These are phyloP conservation scores for Stygiomarasmius scandens DNA, from an alignment of 1,284 basidiomycete species.

Conservation along the genomic window DNA sequence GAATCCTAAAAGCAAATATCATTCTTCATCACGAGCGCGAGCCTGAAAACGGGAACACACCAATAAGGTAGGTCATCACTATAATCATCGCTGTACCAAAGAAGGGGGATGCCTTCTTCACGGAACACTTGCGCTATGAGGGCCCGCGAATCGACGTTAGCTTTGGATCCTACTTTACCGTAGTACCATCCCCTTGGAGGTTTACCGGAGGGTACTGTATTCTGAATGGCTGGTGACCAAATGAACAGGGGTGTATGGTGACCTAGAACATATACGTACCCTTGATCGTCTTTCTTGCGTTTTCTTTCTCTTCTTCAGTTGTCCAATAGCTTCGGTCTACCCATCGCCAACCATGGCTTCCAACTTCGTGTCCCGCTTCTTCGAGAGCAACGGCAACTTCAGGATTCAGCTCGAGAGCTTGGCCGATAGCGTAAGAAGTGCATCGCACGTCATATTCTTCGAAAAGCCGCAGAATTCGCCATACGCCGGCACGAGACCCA, in stretches of 20 bases:
- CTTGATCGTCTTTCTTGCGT: conserved; percentile 9
- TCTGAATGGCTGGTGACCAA: background rate
- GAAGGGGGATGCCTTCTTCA: conserved; percentile 11
- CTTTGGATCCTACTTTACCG: conserved; percentile 10
- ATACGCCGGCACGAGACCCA: conserved; percentile 17
- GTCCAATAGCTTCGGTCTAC: conserved; percentile 11
- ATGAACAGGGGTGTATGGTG: background rate
- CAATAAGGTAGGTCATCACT: conserved; percentile 14
- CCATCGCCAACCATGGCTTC: conserved; percentile 16
- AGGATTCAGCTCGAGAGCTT: conserved; percentile 14
- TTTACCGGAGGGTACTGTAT: conserved; percentile 3
- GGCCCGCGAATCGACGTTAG: conserved; percentile 5
- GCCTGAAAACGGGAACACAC: background rate
- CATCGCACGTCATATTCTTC: conserved; percentile 11
- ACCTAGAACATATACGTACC: background rate
- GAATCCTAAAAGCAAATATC: conserved; percentile 10
- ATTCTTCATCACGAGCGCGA: background rate
- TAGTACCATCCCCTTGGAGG: conserved; percentile 17
- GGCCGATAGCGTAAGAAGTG: conserved; percentile 13
- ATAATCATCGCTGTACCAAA: conserved; percentile 15
- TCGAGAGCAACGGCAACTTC: conserved; percentile 11
- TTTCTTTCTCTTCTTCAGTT: conserved; percentile 16
- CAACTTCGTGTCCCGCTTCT: conserved; percentile 13
- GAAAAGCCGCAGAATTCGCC: conserved; percentile 16
- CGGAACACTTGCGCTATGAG: conserved; percentile 12